Evolutionary conservation across 164 flowering plant species (phyloP).

Genomic region (Chimonanthus salicifolius): DNA sequence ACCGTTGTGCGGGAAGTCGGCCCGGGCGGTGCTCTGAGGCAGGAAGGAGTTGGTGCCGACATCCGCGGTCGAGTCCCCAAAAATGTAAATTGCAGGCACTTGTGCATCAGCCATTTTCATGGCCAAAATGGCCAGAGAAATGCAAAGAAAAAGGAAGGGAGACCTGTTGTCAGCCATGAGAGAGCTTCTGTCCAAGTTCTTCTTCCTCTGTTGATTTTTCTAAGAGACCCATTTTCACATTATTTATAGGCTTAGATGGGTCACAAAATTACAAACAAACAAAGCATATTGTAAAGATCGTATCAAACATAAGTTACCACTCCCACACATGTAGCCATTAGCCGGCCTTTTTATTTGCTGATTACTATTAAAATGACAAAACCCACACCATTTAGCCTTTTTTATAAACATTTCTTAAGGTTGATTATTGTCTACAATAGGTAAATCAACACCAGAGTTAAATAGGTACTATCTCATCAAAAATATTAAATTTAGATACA

Average conservation of each 20-base stretch:
- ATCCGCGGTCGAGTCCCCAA: constrained; percentile 61
- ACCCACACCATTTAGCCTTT: too few relatives aligned
- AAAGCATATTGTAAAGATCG: too few relatives aligned
- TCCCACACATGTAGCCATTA: too few relatives aligned
- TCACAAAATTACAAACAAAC: neutral
- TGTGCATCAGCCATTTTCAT: constrained; percentile 11
- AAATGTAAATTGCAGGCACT: constrained; percentile 30
- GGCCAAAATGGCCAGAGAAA: constrained; percentile 11
- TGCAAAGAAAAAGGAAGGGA: neutral
- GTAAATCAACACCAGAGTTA: too few relatives aligned
- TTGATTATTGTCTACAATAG: too few relatives aligned
- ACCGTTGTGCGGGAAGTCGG: constrained; percentile 41
- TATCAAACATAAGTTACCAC: too few relatives aligned
- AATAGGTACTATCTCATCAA: too few relatives aligned
- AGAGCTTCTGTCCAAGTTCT: neutral
- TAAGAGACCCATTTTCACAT: neutral
- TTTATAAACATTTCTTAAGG: too few relatives aligned
- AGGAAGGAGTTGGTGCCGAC: constrained; percentile 49
- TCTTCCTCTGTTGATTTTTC: neutral
- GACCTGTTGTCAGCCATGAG: neutral
- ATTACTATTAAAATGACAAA: too few relatives aligned
- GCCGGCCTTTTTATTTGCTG: too few relatives aligned
- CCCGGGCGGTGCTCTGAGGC: constrained; percentile 16
- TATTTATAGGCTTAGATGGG: neutral
- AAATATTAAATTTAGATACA: too few relatives aligned